These are phyloP conservation scores for Arxiozyma slooffiae DNA, from an alignment of 1,139 yeast species.

Conservation along the genomic window DNA sequence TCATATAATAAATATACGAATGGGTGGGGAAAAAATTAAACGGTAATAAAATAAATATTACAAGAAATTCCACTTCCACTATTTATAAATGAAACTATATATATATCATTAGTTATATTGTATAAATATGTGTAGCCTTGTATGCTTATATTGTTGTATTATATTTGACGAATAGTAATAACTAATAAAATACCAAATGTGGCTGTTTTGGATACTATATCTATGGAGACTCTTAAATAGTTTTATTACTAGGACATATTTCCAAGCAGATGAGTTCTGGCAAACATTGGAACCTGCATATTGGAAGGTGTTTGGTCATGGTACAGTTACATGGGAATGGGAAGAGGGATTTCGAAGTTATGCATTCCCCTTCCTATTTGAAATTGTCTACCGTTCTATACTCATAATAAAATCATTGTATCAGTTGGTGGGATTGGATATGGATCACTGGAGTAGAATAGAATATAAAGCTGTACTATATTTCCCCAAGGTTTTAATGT, in stretches of 20 bases:
- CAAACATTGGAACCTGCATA: slow-evolving; percentile 94
- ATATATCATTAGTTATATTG: too few species aligned
- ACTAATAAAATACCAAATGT: neutral
- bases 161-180: neutral
- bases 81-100: too few species aligned
- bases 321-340: slow-evolving; percentile 96
- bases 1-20: too few species aligned
- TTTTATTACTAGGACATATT: slow-evolving; percentile 56
- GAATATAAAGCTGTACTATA: slow-evolving; percentile 33
- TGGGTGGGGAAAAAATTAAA: too few species aligned
- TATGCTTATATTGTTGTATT: too few species aligned
- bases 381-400: slow-evolving; percentile 19
- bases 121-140: too few species aligned
- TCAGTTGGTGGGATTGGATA: neutral
- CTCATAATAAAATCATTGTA: slow-evolving; percentile 6
- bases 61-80: too few species aligned
- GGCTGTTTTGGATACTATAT: slow-evolving; percentile 5
- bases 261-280: slow-evolving; percentile 95
- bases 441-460: slow-evolving; percentile 4
- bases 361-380: slow-evolving; percentile 66
- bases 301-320: slow-evolving; percentile 59
- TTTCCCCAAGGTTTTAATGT: slow-evolving; percentile 63
- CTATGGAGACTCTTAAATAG: slow-evolving; percentile 52
- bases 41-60: too few species aligned
- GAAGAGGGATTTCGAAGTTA: slow-evolving; percentile 60